Evolutionary conservation across 2,329 filamentous ascomycete species (phyloP).

Genomic region (Neonectria coccinea): DNA sequence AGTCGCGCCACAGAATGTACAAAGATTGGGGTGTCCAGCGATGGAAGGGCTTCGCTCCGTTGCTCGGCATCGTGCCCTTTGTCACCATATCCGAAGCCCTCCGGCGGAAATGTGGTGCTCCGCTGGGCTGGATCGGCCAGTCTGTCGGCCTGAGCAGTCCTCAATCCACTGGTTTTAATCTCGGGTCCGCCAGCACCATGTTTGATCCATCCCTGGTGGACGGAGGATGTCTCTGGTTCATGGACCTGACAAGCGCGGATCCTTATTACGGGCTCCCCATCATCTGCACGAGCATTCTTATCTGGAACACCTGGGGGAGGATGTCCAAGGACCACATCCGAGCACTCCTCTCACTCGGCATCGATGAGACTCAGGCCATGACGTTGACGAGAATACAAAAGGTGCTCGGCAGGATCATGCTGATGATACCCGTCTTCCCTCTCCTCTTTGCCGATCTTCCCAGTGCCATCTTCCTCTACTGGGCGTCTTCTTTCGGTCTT

Average conservation of each 20-base stretch:
- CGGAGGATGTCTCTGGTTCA: slow-evolving; percentile 68
- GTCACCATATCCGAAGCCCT: slow-evolving; percentile 63
- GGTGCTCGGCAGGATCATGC: slow-evolving; percentile 46
- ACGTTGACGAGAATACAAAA: slow-evolving; percentile 41
- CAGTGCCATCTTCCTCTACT: slow-evolving; percentile 57
- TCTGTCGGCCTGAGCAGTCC: slow-evolving; percentile 46
- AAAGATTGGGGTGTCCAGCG: slow-evolving; percentile 57
- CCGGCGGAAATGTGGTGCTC: slow-evolving; percentile 57
- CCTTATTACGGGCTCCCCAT: slow-evolving; percentile 62
- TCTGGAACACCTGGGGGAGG: slow-evolving; percentile 46
- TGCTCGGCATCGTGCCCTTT: slow-evolving; percentile 62
- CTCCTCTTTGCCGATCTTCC: slow-evolving; percentile 52
- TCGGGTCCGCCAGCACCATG: slow-evolving; percentile 43
- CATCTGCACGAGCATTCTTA: slow-evolving; percentile 48
- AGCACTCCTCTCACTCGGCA: slow-evolving; percentile 41
- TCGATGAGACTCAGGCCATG: slow-evolving; percentile 28
- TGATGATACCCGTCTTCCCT: slow-evolving; percentile 52
- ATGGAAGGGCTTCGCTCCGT: slow-evolving; percentile 58
- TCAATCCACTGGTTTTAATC: slow-evolving; percentile 35
- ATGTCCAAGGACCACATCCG: slow-evolving; percentile 46
- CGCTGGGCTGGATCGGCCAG: slow-evolving; percentile 47
- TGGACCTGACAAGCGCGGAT: slow-evolving; percentile 64
- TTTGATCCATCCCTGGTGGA: slow-evolving; percentile 57
- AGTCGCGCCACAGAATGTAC: slow-evolving; percentile 50
- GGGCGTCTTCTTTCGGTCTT: slow-evolving; percentile 52